Evolutionary conservation across 2,329 filamentous ascomycete genomes (phyloP).

Genomic region (Diplocarpon mali): DNA sequence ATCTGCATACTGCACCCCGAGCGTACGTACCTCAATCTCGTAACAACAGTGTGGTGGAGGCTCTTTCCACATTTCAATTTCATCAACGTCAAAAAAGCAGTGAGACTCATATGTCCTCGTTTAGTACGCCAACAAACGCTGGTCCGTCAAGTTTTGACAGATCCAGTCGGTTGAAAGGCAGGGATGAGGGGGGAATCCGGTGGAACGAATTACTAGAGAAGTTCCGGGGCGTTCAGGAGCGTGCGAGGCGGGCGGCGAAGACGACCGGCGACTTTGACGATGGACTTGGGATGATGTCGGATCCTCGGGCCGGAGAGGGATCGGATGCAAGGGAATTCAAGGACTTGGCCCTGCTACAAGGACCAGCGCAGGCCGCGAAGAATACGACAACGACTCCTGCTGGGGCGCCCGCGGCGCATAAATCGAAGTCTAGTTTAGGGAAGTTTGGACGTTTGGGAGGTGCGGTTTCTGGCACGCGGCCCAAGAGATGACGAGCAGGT

Average conservation of each 20-base stretch:
- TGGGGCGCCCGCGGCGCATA: constrained; percentile 35
- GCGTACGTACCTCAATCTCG: constrained; percentile 48
- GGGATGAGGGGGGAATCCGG: constrained; percentile 75
- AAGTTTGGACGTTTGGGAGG: constrained; percentile 62
- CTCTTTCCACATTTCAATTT: constrained; percentile 24
- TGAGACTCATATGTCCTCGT: constrained; percentile 26
- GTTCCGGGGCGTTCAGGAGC: constrained; percentile 84
- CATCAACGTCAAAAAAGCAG: constrained; percentile 25
- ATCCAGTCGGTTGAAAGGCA: constrained; percentile 63
- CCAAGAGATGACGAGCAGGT: constrained; percentile 35
- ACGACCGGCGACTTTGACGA: constrained; percentile 38
- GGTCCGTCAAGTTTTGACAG: constrained; percentile 53
- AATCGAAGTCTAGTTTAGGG: constrained; percentile 51
- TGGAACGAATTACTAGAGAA: constrained; percentile 93
- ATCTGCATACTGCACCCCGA: constrained; percentile 73
- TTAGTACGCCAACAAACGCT: constrained; percentile 37
- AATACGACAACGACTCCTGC: constrained; percentile 34
- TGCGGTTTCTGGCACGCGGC: constrained; percentile 46
- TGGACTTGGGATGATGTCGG: constrained; percentile 38
- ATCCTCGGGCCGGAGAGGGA: constrained; percentile 27
- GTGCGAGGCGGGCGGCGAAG: constrained; percentile 60
- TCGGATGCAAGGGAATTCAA: constrained; percentile 27
- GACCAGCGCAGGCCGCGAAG: constrained; percentile 37
- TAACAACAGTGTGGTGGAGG: constrained; percentile 27
- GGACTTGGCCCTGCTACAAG: constrained; percentile 25